Evolutionary conservation across 345 rosid species (phyloP).

Genomic region (Hypericum androsaemum): DNA sequence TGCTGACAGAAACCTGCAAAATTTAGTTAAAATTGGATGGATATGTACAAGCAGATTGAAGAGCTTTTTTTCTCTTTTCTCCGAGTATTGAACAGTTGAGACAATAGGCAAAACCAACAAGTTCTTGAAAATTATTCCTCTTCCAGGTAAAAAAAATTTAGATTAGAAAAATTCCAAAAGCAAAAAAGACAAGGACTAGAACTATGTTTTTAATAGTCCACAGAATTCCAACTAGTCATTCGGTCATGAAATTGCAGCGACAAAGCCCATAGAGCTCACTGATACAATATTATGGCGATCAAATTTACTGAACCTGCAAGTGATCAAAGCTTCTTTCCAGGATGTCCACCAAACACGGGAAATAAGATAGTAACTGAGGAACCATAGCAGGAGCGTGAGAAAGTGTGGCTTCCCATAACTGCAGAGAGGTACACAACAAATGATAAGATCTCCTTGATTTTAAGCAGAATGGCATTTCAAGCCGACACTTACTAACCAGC

Average conservation of each 20-base stretch:
- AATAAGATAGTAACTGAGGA: conserved; percentile 68
- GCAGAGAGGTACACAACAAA: conserved; percentile 24
- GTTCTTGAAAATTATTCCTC: too few relatives aligned
- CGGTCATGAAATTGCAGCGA: too few relatives aligned
- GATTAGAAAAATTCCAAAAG: too few relatives aligned
- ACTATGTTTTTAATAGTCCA: too few relatives aligned
- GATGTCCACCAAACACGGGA: conserved; percentile 69
- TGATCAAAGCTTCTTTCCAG: conserved; percentile 91
- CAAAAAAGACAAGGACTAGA: too few relatives aligned
- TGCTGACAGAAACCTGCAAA: conserved; percentile 77
- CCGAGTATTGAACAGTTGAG: too few relatives aligned
- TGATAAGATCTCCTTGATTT: neutral
- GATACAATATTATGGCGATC: neutral
- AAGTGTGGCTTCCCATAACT: conserved; percentile 95
- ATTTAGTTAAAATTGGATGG: conserved; percentile 14
- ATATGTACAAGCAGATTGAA: neutral
- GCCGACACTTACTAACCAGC: conserved; percentile 45
- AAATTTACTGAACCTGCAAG: conserved; percentile 51
- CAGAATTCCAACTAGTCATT: too few relatives aligned
- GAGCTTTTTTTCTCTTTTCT: too few relatives aligned
- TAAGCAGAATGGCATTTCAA: too few relatives aligned
- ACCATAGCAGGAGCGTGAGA: conserved; percentile 85
- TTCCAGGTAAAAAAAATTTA: too few relatives aligned
- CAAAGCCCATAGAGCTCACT: too few relatives aligned
- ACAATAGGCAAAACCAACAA: too few relatives aligned